Conservation (phyloP, 306 rosid species). For the Abrus pulchellus region DNA sequence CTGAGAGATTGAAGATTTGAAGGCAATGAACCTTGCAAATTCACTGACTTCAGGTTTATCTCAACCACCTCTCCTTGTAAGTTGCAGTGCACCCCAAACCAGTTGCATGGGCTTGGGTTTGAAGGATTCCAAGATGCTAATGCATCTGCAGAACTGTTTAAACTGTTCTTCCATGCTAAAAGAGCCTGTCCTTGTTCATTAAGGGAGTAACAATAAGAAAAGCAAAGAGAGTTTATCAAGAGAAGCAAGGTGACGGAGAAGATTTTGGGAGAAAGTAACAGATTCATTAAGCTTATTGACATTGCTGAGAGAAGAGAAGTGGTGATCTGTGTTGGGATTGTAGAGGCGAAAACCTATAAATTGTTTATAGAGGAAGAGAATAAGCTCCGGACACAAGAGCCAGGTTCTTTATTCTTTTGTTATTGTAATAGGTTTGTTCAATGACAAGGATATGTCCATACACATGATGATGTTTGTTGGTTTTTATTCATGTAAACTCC, state of each 20-base stretch:
- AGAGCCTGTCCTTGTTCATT: conserved; percentile 86
- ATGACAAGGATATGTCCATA: conserved; percentile 54
- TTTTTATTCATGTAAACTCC: conserved; percentile 30
- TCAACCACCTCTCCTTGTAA: conserved; percentile 64
- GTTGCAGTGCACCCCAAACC: conserved; percentile 85
- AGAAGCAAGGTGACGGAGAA: conserved; percentile 60
- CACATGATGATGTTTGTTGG: conserved; percentile 41
- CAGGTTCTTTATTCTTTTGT: conserved; percentile 50
- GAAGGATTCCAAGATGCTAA: conserved; percentile 73
- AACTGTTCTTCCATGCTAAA: conserved; percentile 76
- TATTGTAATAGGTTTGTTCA: conserved; percentile 52
- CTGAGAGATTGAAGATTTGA: conserved; percentile 71
- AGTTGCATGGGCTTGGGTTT: conserved; percentile 72
- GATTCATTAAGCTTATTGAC: conserved; percentile 67
- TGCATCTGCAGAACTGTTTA: conserved; percentile 57
- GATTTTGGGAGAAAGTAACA: conserved; percentile 56
- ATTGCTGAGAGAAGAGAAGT: conserved; percentile 65
- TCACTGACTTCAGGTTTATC: conserved; percentile 63
- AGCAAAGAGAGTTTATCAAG: conserved; percentile 58
- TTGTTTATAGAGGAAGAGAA: conserved; percentile 74
- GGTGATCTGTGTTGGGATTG: conserved; percentile 77
- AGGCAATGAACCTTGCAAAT: conserved; percentile 81
- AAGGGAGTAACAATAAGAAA: conserved; percentile 69
- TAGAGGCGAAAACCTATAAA: conserved; percentile 66
- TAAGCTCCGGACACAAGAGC: conserved; percentile 66